These are phyloP conservation scores for Cinnamomum micranthum DNA, from an alignment of 164 flowering plant species.

Conservation along the genomic window DNA sequence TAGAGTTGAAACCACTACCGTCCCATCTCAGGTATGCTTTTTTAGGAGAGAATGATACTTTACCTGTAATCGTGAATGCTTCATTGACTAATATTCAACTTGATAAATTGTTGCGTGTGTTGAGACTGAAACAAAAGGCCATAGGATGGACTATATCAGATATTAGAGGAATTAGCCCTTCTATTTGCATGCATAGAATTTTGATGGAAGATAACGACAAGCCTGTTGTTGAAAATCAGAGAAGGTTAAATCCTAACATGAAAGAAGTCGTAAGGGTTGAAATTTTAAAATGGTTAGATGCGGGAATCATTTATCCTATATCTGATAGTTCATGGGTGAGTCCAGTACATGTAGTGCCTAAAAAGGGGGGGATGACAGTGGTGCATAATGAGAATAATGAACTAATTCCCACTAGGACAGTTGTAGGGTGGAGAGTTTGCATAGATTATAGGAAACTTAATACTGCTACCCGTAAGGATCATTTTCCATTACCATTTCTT, in stretches of 20 bases:
- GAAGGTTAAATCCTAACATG: background rate
- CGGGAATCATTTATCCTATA: background rate
- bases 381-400: background rate
- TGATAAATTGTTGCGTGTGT: background rate
- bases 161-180: background rate
- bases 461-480: background rate
- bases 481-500: background rate
- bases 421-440: background rate
- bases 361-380: background rate
- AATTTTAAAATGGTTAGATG: background rate
- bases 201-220: constrained; percentile 1
- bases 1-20: background rate
- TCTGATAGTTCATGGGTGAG: background rate
- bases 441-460: background rate
- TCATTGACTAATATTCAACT: background rate
- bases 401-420: background rate
- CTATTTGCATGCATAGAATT: background rate
- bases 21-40: background rate
- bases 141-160: background rate
- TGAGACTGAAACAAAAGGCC: background rate
- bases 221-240: background rate
- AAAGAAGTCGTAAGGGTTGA: background rate
- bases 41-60: background rate
- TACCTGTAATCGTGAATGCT: constrained; percentile 1
- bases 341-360: no score